A percentile compares a stretch with the other conserved stretches of the same genome.
Evolutionary conservation across 768 basidiomycete genomes (phyloP).

Genomic region (Boletales sp.): DNA sequence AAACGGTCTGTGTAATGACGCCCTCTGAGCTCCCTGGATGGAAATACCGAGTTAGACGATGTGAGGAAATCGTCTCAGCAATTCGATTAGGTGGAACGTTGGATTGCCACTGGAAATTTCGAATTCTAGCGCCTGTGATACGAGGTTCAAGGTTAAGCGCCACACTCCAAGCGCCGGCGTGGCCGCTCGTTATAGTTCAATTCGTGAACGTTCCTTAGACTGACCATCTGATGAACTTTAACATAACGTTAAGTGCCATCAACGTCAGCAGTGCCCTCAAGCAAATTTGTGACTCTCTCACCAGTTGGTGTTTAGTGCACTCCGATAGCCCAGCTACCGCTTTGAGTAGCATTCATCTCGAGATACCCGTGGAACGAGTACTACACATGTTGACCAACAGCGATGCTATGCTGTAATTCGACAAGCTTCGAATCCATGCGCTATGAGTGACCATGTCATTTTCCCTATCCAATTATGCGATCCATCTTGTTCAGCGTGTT

Average conservation of each 20-base stretch:
- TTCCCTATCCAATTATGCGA: neutral
- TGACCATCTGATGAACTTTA: neutral
- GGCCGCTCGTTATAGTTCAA: neutral
- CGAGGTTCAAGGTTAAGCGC: neutral
- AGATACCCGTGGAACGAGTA: neutral
- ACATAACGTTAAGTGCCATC: constrained; percentile 1
- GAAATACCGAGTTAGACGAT: neutral
- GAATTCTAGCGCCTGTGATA: constrained; percentile 6
- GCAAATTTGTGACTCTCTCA: neutral
- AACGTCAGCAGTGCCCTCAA: constrained; percentile 3
- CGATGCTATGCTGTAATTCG: neutral
- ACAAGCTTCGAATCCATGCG: neutral
- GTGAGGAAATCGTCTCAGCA: neutral
- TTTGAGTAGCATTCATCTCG: neutral
- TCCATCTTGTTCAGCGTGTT: neutral
- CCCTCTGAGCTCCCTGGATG: neutral
- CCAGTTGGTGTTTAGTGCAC: neutral
- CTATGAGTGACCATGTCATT: neutral
- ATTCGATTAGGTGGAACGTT: constrained; percentile 3
- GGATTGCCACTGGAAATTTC: neutral
- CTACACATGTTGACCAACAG: neutral
- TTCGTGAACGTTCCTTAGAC: neutral
- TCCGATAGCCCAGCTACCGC: constrained; percentile 6
- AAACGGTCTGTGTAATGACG: neutral
- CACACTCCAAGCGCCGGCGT: neutral